Conservation (phyloP, 148 eudicot genomes). For the Rhododendron molle region DNA sequence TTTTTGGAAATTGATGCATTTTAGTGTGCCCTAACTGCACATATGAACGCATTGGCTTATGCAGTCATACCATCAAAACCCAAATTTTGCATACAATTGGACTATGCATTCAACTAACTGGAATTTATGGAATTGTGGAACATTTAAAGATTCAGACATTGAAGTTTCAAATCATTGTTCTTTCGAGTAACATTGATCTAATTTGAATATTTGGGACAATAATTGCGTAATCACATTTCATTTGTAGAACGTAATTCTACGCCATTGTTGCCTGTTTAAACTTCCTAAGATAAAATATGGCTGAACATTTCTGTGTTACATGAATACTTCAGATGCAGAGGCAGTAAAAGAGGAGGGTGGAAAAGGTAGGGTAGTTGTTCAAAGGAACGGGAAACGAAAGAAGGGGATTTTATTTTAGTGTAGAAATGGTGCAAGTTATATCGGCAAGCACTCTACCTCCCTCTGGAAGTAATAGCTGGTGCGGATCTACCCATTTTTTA, state of each 20-base stretch:
- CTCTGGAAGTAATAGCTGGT: constrained; percentile 45
- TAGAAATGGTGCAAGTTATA: constrained; percentile 42
- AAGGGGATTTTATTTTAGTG: neutral
- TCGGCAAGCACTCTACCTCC: constrained; percentile 43
- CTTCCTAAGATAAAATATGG: neutral
- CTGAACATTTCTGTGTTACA: constrained; percentile 1
- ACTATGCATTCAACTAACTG: neutral
- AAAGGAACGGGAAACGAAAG: neutral
- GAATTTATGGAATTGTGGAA: neutral
- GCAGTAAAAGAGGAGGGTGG: neutral
- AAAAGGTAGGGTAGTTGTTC: constrained; percentile 3
- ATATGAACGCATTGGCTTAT: neutral
- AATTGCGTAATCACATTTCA: neutral
- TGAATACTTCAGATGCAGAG: constrained; percentile 11
- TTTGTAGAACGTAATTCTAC: neutral
- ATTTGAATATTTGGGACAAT: neutral
- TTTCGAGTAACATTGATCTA: neutral
- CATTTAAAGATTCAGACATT: neutral
- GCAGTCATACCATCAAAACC: neutral
- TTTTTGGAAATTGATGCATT: too few species aligned
- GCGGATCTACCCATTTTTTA: constrained; percentile 35
- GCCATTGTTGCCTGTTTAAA: neutral
- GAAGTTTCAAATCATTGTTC: neutral
- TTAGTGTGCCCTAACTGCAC: neutral
- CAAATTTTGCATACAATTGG: neutral